These are phyloP conservation scores for Sporormia fimetaria DNA, from an alignment of 495 filamentous ascomycete species.

Conservation along the genomic window DNA sequence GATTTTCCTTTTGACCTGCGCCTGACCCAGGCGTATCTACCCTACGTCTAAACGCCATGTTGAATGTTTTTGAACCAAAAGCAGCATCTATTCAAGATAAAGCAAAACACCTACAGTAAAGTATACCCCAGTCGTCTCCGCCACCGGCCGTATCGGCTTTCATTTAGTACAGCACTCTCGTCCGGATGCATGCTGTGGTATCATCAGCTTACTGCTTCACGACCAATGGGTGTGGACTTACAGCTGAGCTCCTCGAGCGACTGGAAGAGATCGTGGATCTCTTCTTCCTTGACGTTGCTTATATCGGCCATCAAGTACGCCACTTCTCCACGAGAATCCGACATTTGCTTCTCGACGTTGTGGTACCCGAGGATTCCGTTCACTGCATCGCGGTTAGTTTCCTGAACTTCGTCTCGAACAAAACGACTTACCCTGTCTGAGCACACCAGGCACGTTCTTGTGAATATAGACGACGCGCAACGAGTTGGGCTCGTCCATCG, in stretches of 20 bases:
- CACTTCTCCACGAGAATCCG: slow-evolving; percentile 82
- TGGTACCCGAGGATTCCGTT: slow-evolving; percentile 89
- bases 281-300: slow-evolving; percentile 62
- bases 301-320: slow-evolving; percentile 99
- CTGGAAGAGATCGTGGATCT: slow-evolving; percentile 78
- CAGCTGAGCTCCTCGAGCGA: slow-evolving; percentile 70
- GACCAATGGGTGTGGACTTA: no score
- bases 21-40: slow-evolving; percentile 1
- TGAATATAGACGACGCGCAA: slow-evolving; percentile 94
- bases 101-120: neutral
- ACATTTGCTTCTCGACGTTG: slow-evolving; percentile 98
- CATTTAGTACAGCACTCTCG: slow-evolving; percentile 75
- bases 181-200: slow-evolving; percentile 52
- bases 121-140: no score
- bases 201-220: slow-evolving; percentile 39
- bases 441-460: slow-evolving; percentile 85
- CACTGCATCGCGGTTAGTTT: slow-evolving; percentile 39
- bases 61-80: slow-evolving; percentile 24
- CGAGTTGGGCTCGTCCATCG: slow-evolving; percentile 75
- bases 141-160: no score
- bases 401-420: neutral
- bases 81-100: no score
- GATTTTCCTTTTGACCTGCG: slow-evolving; percentile 1
- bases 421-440: slow-evolving; percentile 45
- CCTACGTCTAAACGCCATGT: slow-evolving; percentile 20